A percentile compares a stretch with the other conserved stretches of the same genome.
Evolutionary conservation across 2,329 filamentous ascomycete genomes (phyloP).

Genomic region (Aureobasidium pullulans): DNA sequence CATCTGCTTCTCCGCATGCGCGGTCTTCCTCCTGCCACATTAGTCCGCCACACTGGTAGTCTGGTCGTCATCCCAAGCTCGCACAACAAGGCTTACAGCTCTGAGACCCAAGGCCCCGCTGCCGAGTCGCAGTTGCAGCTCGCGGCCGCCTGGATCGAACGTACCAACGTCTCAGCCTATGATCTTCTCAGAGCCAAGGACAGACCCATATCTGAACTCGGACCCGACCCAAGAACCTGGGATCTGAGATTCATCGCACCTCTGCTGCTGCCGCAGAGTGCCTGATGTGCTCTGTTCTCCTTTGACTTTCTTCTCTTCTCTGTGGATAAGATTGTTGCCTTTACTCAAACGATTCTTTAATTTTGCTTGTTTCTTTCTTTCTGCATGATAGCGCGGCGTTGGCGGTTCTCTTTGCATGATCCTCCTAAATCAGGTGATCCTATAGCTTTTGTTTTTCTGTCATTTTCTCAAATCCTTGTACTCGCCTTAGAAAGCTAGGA

Average conservation of each 20-base stretch:
- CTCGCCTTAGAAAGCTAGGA: no score
- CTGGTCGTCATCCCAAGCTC: slow-evolving; percentile 21
- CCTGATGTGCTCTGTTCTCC: neutral
- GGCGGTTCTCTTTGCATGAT: neutral
- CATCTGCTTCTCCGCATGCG: slow-evolving; percentile 54
- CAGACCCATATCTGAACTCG: neutral
- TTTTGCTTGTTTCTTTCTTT: neutral
- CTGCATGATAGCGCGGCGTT: slow-evolving; percentile 9
- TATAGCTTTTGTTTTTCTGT: no score
- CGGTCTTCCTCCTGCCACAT: slow-evolving; percentile 36
- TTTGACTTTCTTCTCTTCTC: neutral
- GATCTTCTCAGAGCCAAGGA: neutral
- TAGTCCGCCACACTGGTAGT: slow-evolving; percentile 27
- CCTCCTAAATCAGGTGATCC: neutral
- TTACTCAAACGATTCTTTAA: neutral
- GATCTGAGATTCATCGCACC: slow-evolving; percentile 11
- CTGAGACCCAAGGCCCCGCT: neutral
- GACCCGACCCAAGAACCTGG: neutral
- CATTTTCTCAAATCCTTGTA: neutral
- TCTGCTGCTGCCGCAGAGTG: slow-evolving; percentile 11
- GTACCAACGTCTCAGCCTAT: neutral
- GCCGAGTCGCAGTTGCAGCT: slow-evolving; percentile 9
- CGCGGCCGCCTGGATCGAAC: slow-evolving; percentile 8
- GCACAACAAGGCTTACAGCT: slow-evolving; percentile 11
- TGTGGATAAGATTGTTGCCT: neutral